Evolutionary conservation across 495 filamentous ascomycete species (phyloP).

Genomic region (Echria macrotheca): DNA sequence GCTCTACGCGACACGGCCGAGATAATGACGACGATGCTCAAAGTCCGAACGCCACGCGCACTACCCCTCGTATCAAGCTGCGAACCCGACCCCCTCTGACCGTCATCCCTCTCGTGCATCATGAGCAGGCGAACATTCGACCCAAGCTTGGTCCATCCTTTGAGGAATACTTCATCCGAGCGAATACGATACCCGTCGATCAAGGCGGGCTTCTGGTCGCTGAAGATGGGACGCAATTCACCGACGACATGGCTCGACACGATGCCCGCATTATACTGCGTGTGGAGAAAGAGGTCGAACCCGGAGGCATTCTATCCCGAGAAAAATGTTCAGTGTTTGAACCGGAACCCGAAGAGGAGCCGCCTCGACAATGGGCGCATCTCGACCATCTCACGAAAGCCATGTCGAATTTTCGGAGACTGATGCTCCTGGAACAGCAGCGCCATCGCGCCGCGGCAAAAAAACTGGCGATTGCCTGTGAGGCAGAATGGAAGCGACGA

Average conservation of each 20-base stretch:
- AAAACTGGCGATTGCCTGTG: conserved; percentile 54
- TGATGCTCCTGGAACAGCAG: conserved; percentile 70
- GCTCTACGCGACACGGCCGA: conserved; percentile 29
- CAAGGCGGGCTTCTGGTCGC: conserved; percentile 47
- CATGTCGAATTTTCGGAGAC: conserved; percentile 69
- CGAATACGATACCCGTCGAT: conserved; percentile 39
- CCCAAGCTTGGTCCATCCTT: conserved; percentile 45
- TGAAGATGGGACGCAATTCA: conserved; percentile 50
- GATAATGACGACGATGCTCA: conserved; percentile 22
- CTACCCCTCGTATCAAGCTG: conserved; percentile 40
- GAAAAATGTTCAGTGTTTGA: conserved; percentile 68
- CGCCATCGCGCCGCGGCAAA: conserved; percentile 66
- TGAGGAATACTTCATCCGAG: conserved; percentile 46
- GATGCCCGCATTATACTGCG: conserved; percentile 53
- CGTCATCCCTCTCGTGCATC: conserved; percentile 48
- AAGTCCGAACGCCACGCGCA: conserved; percentile 19
- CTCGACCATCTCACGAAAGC: conserved; percentile 79
- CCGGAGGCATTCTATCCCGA: conserved; percentile 67
- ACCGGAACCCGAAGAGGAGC: conserved; percentile 71
- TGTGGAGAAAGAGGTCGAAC: conserved; percentile 63
- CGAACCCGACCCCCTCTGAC: conserved; percentile 32
- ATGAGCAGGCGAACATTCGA: conserved; percentile 43
- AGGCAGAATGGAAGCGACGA: conserved; percentile 56
- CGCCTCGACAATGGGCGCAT: conserved; percentile 73
- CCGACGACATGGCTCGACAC: conserved; percentile 43